A percentile compares a stretch with the other conserved stretches of the same genome.
Conservation (phyloP, 495 filamentous ascomycete genomes). For the Neurospora sp. region DNA sequence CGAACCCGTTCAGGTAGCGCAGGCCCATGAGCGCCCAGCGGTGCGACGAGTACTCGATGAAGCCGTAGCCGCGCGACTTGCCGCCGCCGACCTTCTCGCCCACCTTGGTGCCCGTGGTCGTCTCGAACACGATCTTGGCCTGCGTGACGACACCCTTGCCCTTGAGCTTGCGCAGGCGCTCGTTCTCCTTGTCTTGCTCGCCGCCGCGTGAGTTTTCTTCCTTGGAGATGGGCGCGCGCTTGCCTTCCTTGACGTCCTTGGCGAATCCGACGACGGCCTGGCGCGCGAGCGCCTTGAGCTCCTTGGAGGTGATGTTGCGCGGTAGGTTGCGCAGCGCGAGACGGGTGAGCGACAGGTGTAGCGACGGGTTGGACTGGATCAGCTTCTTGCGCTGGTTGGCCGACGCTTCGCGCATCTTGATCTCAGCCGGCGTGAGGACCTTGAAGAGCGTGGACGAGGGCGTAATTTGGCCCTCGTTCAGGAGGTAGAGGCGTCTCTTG, state of each 20-base stretch:
- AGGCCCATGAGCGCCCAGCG: conserved; percentile 93
- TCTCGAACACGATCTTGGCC: conserved; percentile 90
- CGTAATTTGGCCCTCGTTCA: conserved; percentile 76
- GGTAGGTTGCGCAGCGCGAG: conserved; percentile 93
- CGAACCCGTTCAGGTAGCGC: conserved; percentile 83
- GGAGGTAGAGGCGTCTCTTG: conserved; percentile 83
- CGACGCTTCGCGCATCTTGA: conserved; percentile 80
- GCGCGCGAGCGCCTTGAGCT: conserved; percentile 81
- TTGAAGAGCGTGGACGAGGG: conserved; percentile 61
- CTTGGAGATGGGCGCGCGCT: conserved; percentile 66
- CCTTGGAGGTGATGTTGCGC: conserved; percentile 71
- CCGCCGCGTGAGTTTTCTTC: conserved; percentile 75
- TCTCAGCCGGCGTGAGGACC: conserved; percentile 65
- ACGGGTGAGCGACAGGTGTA: conserved; percentile 85
- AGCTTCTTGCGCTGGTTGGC: conserved; percentile 79
- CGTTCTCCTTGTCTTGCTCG: conserved; percentile 67
- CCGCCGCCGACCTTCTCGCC: conserved; percentile 56
- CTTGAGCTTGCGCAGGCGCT: conserved; percentile 64
- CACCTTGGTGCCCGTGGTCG: conserved; percentile 69
- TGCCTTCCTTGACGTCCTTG: conserved; percentile 67
- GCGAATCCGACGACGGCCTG: conserved; percentile 90
- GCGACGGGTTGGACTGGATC: conserved; percentile 77
- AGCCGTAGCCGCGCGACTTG: conserved; percentile 85
- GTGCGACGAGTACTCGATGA: conserved; percentile 93
- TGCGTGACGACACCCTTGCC: conserved; percentile 92